Base-by-base conservation (phyloP, 768 basidiomycete species). In the Candolleomyces aberdarensis region DNA sequence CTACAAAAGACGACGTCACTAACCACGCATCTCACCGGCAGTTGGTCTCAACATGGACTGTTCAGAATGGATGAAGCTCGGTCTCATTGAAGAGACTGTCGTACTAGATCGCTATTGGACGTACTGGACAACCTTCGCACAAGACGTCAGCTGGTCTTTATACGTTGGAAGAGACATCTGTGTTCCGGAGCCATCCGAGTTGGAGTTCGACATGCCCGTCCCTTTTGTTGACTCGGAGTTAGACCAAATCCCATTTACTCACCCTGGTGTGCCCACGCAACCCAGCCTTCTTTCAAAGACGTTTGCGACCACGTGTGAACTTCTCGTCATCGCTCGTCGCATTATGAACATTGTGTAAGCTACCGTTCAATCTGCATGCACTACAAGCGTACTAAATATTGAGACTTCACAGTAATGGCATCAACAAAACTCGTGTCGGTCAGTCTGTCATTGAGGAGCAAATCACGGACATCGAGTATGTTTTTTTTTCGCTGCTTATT, bases 121-220 rank as follows among this genome's bases (percentile, higher is more conserved):
- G 13, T 40, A 57, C 53, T 54, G 49, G 52, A 49, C 52, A 11
- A 51, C 61, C 46, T n/a, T n/a, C 51, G 50, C 43, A 20, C 11
- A 85, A 80, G 85, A 87, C 58, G 81, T 85, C 6, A 85, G 83
- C 56, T 87, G 86, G 86, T 84, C 83, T 0, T 73, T 87, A 0
- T 86, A 86, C 55, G 84, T 86, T 19, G 86, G 86, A 6, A 78
- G 86, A n/a, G 85, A 86, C 56, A 83, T 81, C 67, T 80, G 78
- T 58, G 75, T 85, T 22, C 68, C 79, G 1, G 67, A 72, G 5
- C 78, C 77, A 2, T 60, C 62, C 4, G 62, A 65, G 11, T 68
- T 72, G 22, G 74, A 75, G 31, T 62, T 68, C 20, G 70, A 68
- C 15, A 74, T 83, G 54, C 75, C 80, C 0, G 72, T 82, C 57